Evolutionary conservation across 805 yeast species (phyloP).

Genomic region (Cyberlindnera americana): DNA sequence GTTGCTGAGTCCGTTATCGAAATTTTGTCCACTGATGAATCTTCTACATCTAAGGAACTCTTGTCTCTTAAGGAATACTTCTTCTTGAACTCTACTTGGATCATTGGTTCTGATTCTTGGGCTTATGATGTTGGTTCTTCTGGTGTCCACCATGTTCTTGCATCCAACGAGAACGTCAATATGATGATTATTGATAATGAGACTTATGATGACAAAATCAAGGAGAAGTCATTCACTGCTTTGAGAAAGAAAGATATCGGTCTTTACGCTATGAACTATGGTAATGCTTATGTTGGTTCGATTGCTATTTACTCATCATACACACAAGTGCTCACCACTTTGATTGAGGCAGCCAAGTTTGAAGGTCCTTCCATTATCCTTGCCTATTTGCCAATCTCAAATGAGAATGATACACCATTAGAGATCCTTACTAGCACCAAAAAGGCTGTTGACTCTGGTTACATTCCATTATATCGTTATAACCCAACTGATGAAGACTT

Average conservation of each 20-base stretch:
- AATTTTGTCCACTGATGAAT: constrained; percentile 37
- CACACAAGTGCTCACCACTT: constrained; percentile 85
- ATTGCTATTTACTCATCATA: constrained; percentile 92
- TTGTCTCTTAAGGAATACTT: constrained; percentile 46
- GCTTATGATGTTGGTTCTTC: constrained; percentile 88
- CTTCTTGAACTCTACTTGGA: constrained; percentile 60
- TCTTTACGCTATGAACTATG: constrained; percentile 90
- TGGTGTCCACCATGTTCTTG: constrained; percentile 81
- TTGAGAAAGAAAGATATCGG: constrained; percentile 88
- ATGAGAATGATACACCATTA: constrained; percentile 65
- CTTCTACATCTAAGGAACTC: constrained; percentile 42
- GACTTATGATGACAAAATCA: constrained; percentile 46
- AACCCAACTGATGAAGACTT: constrained; percentile 61
- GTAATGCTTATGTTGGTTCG: constrained; percentile 86
- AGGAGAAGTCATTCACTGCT: constrained; percentile 31
- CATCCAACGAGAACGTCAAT: constrained; percentile 75
- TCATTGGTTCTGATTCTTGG: constrained; percentile 95
- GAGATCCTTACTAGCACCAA: constrained; percentile 83
- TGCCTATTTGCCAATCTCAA: constrained; percentile 78
- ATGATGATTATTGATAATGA: constrained; percentile 85
- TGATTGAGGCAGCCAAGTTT: constrained; percentile 84
- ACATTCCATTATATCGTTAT: constrained; percentile 92
- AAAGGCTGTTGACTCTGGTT: constrained; percentile 87
- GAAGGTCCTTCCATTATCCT: constrained; percentile 89
- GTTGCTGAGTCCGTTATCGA: constrained; percentile 31